Evolutionary conservation across 169 alveolate species (phyloP).

Genomic region (Plasmodium cynomolgi): DNA sequence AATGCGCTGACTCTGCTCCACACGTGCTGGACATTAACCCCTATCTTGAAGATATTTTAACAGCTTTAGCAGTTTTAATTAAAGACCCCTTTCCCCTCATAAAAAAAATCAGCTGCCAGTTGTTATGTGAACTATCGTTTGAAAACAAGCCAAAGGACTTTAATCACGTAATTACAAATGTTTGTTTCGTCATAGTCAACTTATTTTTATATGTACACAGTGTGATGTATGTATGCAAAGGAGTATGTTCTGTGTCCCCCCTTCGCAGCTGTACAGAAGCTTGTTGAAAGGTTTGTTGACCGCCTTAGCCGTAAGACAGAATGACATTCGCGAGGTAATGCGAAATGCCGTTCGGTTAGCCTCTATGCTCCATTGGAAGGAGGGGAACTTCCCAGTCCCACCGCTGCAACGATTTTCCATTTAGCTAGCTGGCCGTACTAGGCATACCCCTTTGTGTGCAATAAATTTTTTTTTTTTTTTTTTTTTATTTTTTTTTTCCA

Average conservation of each 20-base stretch:
- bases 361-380: neutral
- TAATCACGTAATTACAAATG: conserved; percentile 13
- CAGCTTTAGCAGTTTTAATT: conserved; percentile 27
- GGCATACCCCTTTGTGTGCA: neutral
- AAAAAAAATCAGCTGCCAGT: conserved; percentile 37
- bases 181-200: neutral
- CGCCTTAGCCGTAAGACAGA: conserved; percentile 13
- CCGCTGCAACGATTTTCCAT: neutral
- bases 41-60: conserved; percentile 33
- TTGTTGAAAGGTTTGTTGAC: conserved; percentile 21
- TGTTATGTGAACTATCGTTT: conserved; percentile 25
- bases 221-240: neutral
- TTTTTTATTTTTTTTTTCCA: conserved; percentile 11
- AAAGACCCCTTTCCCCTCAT: conserved; percentile 61
- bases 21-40: conserved; percentile 7
- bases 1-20: neutral
- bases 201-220: neutral
- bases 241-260: neutral
- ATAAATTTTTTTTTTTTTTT: neutral
- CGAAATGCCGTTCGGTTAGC: neutral
- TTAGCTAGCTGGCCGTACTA: neutral
- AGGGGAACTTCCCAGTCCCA: neutral
- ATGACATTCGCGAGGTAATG: conserved; percentile 47
- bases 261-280: conserved; percentile 14
- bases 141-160: conserved; percentile 11